These are phyloP conservation scores for Cornus suecica DNA, from an alignment of 148 eudicot genomes.

Conservation along the genomic window DNA sequence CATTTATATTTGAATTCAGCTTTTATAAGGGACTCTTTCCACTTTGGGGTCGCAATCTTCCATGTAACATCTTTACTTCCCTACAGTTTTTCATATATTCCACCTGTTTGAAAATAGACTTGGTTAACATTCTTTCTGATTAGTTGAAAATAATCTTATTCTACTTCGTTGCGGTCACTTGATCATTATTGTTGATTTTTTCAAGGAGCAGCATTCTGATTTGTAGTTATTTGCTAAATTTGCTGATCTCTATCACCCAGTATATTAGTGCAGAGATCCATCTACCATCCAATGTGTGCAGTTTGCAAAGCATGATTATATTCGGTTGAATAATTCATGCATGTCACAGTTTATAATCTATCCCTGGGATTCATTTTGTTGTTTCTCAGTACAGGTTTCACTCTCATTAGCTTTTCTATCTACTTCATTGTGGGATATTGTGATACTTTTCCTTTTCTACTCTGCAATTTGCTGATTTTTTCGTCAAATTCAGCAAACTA, in stretches of 20 bases:
- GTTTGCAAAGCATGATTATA: background rate
- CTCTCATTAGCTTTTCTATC: background rate
- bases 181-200: background rate
- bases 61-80: constrained; percentile 54
- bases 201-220: background rate
- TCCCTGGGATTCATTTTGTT: background rate
- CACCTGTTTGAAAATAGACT: background rate
- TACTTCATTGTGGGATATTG: background rate
- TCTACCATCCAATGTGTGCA: background rate
- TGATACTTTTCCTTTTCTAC: background rate
- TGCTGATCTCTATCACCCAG: background rate
- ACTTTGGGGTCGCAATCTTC: constrained; percentile 95
- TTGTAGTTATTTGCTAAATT: background rate
- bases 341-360: background rate
- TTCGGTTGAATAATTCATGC: background rate
- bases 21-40: constrained; percentile 87
- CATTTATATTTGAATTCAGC: constrained; percentile 44
- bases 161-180: background rate
- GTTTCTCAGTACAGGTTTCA: background rate
- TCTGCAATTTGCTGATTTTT: no score
- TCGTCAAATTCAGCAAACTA: no score
- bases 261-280: background rate
- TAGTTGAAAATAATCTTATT: background rate
- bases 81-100: background rate
- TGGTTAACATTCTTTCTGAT: background rate